Evolutionary conservation across 2,329 filamentous ascomycete species (phyloP), one percentile per base, ranked within the genome.

Genomic region (Penicillium hordei): DNA sequence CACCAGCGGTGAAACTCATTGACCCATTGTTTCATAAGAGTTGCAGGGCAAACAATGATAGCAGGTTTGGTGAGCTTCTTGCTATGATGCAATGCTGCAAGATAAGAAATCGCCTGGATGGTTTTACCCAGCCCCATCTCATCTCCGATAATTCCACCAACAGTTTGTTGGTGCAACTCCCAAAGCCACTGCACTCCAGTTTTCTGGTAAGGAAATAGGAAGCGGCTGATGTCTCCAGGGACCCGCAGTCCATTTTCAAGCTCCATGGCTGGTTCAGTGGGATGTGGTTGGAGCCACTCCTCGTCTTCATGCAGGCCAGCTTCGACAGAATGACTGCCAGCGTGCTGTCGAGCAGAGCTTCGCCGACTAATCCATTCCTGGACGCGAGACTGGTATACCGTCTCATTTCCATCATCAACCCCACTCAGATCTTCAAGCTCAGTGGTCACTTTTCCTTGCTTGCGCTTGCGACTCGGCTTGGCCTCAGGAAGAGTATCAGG

Each of bases 51-150:
- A 4, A 99, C 92, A 8, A 99, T 85, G 59, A 99, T 91, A 43
- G 95, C 87, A 0, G 94, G 94, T 59, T 91, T 91, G 23, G 83
- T 85, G 23, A 97, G 83, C 68, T 87, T 90, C 65, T 89, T 90
- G 75, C 92, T 97, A 75, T 97, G 93, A 72, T 99, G 94, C 9
- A 99, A 78, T 3, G 91, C 91, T 3, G 94, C 93, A 48, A 99
- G 81, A 67, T 96, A 96, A 0, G 91, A 87, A 50, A 90, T 90
- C 45, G 86, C 82, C 69, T 90, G 88, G 27, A 90, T 89, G 1
- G 94, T 99, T 77, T 99, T 99, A 4, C 94, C 94, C n/a, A 99
- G 79, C 0, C 95, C 94, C 94, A 99, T 99, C 75, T 99, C 94
- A 70, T 99, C 94, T 6, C 93, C 94, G 39, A 99, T 84, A 53